Evolutionary conservation across 176 grass and related monocot genomes (phyloP).

Genomic region (Aechmea fasciata): DNA sequence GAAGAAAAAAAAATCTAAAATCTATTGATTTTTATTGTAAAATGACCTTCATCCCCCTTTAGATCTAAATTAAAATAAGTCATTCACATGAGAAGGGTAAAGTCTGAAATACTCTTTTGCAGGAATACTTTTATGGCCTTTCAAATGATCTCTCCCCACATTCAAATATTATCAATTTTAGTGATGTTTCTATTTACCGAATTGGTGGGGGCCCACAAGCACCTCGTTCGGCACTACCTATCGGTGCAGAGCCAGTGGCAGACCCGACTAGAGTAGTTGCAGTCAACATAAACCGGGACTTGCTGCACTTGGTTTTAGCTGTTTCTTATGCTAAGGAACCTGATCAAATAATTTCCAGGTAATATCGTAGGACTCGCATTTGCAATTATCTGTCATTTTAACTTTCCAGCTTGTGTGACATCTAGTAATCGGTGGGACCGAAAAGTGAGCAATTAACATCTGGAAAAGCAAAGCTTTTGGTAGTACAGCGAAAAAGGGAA

Average conservation of each 20-base stretch:
- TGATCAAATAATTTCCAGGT: conserved; percentile 91
- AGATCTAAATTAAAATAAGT: too few relatives aligned
- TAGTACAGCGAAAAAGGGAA: background rate
- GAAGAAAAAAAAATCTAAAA: too few relatives aligned
- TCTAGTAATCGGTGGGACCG: background rate
- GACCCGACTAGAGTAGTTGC: conserved; percentile 64
- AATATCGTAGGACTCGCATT: conserved; percentile 9
- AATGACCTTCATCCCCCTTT: too few relatives aligned
- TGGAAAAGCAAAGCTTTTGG: too few relatives aligned
- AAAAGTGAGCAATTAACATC: background rate
- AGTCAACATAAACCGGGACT: conserved; percentile 85
- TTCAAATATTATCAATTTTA: conserved; percentile 89
- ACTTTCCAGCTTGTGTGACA: background rate
- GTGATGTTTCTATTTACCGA: conserved; percentile 70
- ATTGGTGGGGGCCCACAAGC: conserved; percentile 92
- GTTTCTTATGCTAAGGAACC: conserved; percentile 91
- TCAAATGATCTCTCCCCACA: conserved; percentile 87
- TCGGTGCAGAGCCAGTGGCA: conserved; percentile 78
- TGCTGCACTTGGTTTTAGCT: conserved; percentile 76
- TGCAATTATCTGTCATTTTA: background rate
- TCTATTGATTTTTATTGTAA: too few relatives aligned
- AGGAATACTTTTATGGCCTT: conserved; percentile 98
- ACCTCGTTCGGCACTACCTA: conserved; percentile 76
- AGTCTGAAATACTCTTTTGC: conserved; percentile 8
- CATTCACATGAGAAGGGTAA: background rate